Evolutionary conservation across 2,329 filamentous ascomycete species (phyloP).

Genomic region (Sclerotinia minor): DNA sequence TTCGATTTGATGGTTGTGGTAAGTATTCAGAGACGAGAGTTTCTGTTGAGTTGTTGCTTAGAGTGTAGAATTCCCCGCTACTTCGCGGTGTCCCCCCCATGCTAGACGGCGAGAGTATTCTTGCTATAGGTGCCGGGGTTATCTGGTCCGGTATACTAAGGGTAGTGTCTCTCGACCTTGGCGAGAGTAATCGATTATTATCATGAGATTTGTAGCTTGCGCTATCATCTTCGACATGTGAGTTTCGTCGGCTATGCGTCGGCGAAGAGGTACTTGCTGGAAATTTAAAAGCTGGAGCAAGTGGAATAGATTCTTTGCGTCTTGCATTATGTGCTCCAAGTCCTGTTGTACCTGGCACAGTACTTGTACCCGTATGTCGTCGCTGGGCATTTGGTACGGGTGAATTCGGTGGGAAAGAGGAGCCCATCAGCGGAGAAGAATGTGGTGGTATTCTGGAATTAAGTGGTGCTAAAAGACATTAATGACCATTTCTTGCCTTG

Average conservation of each 20-base stretch:
- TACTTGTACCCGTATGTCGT: constrained; percentile 37
- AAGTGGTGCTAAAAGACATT: constrained; percentile 34
- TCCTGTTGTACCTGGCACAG: constrained; percentile 45
- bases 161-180: constrained; percentile 41
- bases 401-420: constrained; percentile 35
- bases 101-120: constrained; percentile 76
- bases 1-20: constrained; percentile 49
- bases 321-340: constrained; percentile 44
- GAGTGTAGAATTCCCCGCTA: constrained; percentile 90
- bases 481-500: constrained; percentile 17
- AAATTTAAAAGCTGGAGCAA: constrained; percentile 57
- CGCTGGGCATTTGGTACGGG: constrained; percentile 24
- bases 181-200: constrained; percentile 33
- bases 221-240: constrained; percentile 23
- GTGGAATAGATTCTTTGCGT: constrained; percentile 34
- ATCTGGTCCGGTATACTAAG: constrained; percentile 58
- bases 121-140: constrained; percentile 54
- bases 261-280: constrained; percentile 47
- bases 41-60: constrained; percentile 93
- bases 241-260: constrained; percentile 27
- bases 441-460: constrained; percentile 42
- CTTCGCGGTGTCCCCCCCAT: constrained; percentile 78
- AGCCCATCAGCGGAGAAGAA: constrained; percentile 43
- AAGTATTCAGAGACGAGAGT: constrained; percentile 89
- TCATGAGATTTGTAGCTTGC: constrained; percentile 27